phyloP scores from a whole-genome alignment of 2,329 filamentous ascomycete species.

The Byssoonygena ceratinophila region DNA sequence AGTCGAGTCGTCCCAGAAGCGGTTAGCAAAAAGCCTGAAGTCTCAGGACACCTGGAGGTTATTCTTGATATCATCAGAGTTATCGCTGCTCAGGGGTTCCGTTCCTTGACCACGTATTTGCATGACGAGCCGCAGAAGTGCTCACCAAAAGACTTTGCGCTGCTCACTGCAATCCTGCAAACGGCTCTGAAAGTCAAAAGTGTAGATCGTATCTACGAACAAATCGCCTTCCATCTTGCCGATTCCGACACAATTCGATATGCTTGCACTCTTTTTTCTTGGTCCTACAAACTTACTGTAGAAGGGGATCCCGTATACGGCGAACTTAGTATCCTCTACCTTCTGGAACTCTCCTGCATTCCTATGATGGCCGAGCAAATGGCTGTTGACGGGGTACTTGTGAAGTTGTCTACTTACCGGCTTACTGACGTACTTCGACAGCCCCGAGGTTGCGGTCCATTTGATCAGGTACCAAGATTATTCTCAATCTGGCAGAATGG shows the following conservation, averaged over 20 bases:
- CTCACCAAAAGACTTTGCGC: slow-evolving; percentile 68
- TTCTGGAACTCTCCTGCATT: slow-evolving; percentile 76
- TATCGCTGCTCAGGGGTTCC: slow-evolving; percentile 72
- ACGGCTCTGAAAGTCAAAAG: slow-evolving; percentile 69
- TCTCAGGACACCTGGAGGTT: slow-evolving; percentile 42
- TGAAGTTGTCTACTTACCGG: slow-evolving; percentile 67
- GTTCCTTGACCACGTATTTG: slow-evolving; percentile 65
- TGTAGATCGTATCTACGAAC: slow-evolving; percentile 58
- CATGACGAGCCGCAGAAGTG: slow-evolving; percentile 60
- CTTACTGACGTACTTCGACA: slow-evolving; percentile 65
- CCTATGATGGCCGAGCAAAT: slow-evolving; percentile 77
- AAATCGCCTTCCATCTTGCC: slow-evolving; percentile 59
- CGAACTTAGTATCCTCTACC: slow-evolving; percentile 77
- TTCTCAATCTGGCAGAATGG: slow-evolving; percentile 86
- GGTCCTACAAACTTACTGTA: slow-evolving; percentile 72
- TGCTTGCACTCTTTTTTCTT: slow-evolving; percentile 80
- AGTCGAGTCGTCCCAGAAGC: slow-evolving; percentile 29
- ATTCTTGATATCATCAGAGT: slow-evolving; percentile 70
- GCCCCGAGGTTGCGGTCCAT: slow-evolving; percentile 60
- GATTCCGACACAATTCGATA: slow-evolving; percentile 62
- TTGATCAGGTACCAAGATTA: slow-evolving; percentile 64
- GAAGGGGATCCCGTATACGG: slow-evolving; percentile 82
- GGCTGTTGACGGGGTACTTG: slow-evolving; percentile 73
- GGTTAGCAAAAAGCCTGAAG: slow-evolving; percentile 28
- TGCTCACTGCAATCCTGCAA: slow-evolving; percentile 80